Conservation (phyloP, 345 rosid genomes). For the Geranium rotundifolium region DNA sequence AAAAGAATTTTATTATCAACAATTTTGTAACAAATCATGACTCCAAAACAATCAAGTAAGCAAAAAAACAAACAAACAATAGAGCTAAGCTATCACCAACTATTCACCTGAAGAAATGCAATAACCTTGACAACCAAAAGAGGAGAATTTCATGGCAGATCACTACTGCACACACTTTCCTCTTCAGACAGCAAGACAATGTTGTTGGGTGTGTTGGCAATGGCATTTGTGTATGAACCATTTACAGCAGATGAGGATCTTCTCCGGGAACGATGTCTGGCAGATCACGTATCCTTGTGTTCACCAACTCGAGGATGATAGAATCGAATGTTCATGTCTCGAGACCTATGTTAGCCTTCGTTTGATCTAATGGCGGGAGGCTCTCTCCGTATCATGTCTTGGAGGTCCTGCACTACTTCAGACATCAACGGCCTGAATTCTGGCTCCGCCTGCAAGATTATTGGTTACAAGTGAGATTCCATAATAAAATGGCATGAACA, state of each 20-base stretch:
- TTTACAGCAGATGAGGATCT: conserved; percentile 9
- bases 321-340: neutral
- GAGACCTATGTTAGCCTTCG: conserved; percentile 22
- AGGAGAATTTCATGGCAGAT: neutral
- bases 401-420: conserved; percentile 87
- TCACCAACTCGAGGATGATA: neutral
- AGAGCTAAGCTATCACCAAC: conserved; percentile 4
- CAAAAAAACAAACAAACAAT: conserved; percentile 14
- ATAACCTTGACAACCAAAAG: conserved; percentile 1
- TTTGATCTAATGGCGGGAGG: conserved; percentile 46
- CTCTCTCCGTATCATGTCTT: conserved; percentile 69
- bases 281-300: neutral
- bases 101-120: conserved; percentile 12
- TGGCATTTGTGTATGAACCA: neutral
- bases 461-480: no score
- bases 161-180: no score
- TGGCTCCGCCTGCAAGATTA: conserved; percentile 53
- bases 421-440: conserved; percentile 85
- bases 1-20: conserved; percentile 22
- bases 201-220: neutral
- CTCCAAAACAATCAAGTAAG: conserved; percentile 20
- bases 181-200: neutral
- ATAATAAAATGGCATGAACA: no score
- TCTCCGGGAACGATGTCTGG: neutral
- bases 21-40: conserved; percentile 19